phyloP scores from a whole-genome alignment of 169 alveolate genomes.

The Eimeria sp. region DNA sequence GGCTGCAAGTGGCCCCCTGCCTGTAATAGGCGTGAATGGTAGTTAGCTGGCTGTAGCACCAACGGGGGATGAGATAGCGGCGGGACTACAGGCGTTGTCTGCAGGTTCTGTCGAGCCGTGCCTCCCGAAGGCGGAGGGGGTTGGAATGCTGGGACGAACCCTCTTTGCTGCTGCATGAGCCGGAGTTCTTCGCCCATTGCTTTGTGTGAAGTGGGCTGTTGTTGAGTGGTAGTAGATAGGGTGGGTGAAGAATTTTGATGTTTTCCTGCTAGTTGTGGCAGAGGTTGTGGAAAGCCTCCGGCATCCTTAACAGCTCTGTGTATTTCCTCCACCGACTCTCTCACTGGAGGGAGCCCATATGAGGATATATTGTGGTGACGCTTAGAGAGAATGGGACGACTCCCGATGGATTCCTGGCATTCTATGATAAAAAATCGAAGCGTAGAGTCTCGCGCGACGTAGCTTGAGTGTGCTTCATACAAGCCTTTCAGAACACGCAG shows the following conservation, averaged over 20 bases:
- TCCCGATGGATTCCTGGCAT: not conserved
- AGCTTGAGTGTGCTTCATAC: not conserved
- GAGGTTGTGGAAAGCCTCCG: not conserved
- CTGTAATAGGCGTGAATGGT: not conserved
- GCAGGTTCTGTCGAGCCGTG: not conserved
- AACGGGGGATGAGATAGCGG: not conserved
- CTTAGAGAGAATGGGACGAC: not conserved
- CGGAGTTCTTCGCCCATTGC: not conserved
- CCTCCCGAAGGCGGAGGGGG: not conserved
- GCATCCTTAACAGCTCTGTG: not conserved
- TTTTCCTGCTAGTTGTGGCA: not conserved
- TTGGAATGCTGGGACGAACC: not conserved
- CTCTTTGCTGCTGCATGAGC: not conserved
- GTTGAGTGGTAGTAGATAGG: not conserved
- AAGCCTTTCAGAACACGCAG: not conserved
- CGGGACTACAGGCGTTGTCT: not conserved
- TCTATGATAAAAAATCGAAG: not conserved
- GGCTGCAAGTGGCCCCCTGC: not conserved
- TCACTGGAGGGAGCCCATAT: not conserved
- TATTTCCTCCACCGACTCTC: not conserved
- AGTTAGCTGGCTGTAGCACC: not conserved
- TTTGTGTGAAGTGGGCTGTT: not conserved
- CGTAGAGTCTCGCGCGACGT: constrained; percentile 7
- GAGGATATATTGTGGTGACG: not conserved
- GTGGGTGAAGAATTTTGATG: not conserved